Base-by-base conservation (phyloP, 345 rosid species). In the Anacardium occidentale region DNA sequence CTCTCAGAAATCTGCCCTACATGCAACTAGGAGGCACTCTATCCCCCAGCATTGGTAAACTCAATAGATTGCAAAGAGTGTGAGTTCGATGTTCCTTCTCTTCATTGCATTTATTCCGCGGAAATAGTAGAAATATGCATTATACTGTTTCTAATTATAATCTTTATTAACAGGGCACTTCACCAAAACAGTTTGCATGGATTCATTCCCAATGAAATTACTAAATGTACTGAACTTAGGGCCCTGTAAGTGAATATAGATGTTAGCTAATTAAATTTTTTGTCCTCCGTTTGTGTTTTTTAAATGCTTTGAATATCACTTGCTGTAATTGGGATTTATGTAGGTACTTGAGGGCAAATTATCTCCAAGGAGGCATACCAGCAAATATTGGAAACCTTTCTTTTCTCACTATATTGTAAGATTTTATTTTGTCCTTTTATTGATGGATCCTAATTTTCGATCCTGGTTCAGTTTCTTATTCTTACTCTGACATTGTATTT, bases 181-280 rank as follows among this genome's bases (percentile, higher is more conserved):
- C 98, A 94, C 76, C 93, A 87, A 78, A 94, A 94, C 79, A 88
- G 90, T 79, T 87, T 94, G 62, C 98, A 85, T 44, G 98, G 98
- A 2, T 73, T 79, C 45, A 92, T 94, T 70, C 98, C 98, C 44
- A 78, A 74, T 85, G 97, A 92, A 54, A 88, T 94, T 68, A 71
- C 89, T 66, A 84, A 89, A 53, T 92, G 98, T 75, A 84, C 86
- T 25, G 94, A 88, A 71, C 93, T 92, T 54, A 89, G 91, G 83
- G 98, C 98, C 68, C 72, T 94, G 98, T 94, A 85, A 88, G 97
- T 75, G 68, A 50, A n/a, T n/a, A 2, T 56, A 48, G 10, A 40
- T 69, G 42, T 24, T 68, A 15, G 18, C 10, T n/a, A 29, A 22
- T 57, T 57, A 2, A 10, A 5, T 9, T 21, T 29, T 57, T 55